A percentile compares a stretch with the other conserved stretches of the same genome.
These are phyloP conservation scores for Dacryopinax primogenitus DNA, from an alignment of 768 basidiomycete species.

Conservation along the genomic window DNA sequence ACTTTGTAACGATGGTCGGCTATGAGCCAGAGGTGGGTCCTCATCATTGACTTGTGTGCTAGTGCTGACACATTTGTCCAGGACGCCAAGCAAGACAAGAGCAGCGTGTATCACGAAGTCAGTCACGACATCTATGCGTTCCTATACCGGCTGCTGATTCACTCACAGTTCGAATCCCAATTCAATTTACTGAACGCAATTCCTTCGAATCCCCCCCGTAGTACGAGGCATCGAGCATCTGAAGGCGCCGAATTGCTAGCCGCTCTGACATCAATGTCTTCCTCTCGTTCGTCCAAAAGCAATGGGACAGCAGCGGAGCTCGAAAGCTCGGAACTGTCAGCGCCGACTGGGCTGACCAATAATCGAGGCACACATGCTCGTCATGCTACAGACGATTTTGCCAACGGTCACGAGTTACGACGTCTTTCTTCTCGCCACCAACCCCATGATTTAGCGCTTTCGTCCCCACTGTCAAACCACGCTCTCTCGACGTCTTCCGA, in stretches of 20 bases:
- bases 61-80: slow-evolving; percentile 21
- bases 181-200: slow-evolving; percentile 48
- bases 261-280: slow-evolving; percentile 11
- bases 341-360: neutral
- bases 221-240: slow-evolving; percentile 43
- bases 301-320: neutral
- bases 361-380: slow-evolving; percentile 9
- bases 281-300: neutral
- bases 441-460: neutral
- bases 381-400: neutral
- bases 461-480: slow-evolving; percentile 15
- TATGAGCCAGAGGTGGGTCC: slow-evolving; percentile 59
- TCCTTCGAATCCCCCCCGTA: slow-evolving; percentile 36
- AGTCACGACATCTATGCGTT: slow-evolving; percentile 17
- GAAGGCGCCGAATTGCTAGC: slow-evolving; percentile 40
- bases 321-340: neutral
- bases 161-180: slow-evolving; percentile 42
- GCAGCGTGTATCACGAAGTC: slow-evolving; percentile 62
- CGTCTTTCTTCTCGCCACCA: neutral
- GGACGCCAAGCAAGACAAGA: slow-evolving; percentile 61
- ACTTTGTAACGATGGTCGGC: slow-evolving; percentile 58
- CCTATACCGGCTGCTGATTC: slow-evolving; percentile 7
- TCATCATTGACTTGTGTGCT: slow-evolving; percentile 8
- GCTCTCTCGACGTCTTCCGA: slow-evolving; percentile 12
- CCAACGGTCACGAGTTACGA: neutral